Conservation (phyloP, 2,329 filamentous ascomycete species). For the Apiospora sp. region DNA sequence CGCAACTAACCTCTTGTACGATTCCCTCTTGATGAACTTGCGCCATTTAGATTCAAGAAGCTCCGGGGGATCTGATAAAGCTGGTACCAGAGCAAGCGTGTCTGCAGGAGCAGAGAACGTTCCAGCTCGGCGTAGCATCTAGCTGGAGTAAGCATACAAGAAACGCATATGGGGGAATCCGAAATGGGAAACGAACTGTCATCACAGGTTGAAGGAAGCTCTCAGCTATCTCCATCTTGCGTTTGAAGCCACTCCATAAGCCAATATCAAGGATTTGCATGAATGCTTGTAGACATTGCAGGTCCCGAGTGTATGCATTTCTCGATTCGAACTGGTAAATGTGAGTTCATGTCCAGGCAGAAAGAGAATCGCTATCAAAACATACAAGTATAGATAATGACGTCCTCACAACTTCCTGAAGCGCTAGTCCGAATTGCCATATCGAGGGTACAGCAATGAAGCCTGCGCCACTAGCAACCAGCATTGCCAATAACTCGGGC, state of each 20-base stretch:
- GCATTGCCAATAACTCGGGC: conserved; percentile 36
- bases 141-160: conserved; percentile 24
- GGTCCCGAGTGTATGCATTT: conserved; percentile 57
- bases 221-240: conserved; percentile 66
- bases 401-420: conserved; percentile 54
- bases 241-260: conserved; percentile 65
- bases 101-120: conserved; percentile 37
- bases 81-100: conserved; percentile 32
- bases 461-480: conserved; percentile 36
- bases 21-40: conserved; percentile 38
- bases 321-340: conserved; percentile 52
- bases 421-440: conserved; percentile 41
- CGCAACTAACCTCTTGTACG: conserved; percentile 37
- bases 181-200: conserved; percentile 44
- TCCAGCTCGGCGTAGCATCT: conserved; percentile 60
- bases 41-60: conserved; percentile 38
- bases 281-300: conserved; percentile 60
- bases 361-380: conserved; percentile 34
- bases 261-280: conserved; percentile 60
- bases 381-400: conserved; percentile 42
- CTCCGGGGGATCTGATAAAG: conserved; percentile 33
- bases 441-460: conserved; percentile 39
- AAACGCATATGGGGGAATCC: too few species aligned
- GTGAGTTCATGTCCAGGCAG: conserved; percentile 20
- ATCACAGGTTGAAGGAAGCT: conserved; percentile 62